Base-by-base conservation (phyloP, 2,329 filamentous ascomycete species). In the Berkeleyomyces rouxiae region DNA sequence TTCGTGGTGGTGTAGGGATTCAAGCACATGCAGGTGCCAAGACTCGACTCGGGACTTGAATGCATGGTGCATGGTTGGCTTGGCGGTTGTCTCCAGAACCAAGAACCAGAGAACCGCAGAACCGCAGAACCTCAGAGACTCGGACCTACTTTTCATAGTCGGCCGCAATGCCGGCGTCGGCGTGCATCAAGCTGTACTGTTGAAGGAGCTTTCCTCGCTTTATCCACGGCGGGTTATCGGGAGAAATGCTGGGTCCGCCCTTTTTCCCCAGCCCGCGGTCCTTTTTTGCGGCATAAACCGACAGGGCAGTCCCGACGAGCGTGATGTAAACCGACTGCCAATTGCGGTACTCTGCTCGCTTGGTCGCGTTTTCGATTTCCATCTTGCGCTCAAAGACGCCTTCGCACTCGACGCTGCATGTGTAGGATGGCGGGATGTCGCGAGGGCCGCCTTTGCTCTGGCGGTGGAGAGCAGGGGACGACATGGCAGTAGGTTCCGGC, bases 171-270 rank as follows among this genome's bases (percentile, higher is more conserved):
- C 87, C 87, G 31, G 86, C 82, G 71, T 90, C 87, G 31, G 86
- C 87, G 70, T 90, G 84, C 66, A 88, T 80, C 58, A 90, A 76
- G 61, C 83, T 86, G 70, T 88, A 90, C n/a, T 79, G 80, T 70
- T 78, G 81, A 66, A 88, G 74, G 44, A 89, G 72, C 62, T 76
- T 76, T 23, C 80, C 81, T 65, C 73, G 77, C 67, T 74, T 79
- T 51, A 79, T 72, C 75, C 72, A 85, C 47, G 73, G 76, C 37
- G 75, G 80, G 67, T 74, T 76, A 68, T 79, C 78, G 16, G 77
- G 76, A 65, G 73, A 76, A 64, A 79, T 73, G 16, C 75, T 75
- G 2, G 78, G 77, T 0, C 77, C 78, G 57, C 73, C 74, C 66
- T 77, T 79, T 68, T 73, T 75, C 64, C 78, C 77, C 73, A 77